Evolutionary conservation across 1,284 basidiomycete genomes (phyloP), one percentile per base, ranked within the genome.

Genomic region (Malassezia globosa): DNA sequence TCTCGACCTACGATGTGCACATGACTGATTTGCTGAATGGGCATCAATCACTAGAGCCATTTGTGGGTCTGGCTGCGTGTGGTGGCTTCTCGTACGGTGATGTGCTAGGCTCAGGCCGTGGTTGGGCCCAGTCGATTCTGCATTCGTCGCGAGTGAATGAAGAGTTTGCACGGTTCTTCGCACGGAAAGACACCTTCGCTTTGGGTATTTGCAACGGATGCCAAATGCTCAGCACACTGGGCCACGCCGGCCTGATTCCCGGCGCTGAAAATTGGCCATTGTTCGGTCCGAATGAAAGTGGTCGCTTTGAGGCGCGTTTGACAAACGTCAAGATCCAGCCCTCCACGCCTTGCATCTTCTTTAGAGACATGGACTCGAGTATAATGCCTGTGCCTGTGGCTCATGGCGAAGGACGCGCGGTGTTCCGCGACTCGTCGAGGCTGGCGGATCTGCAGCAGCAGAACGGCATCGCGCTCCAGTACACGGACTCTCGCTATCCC

Each of bases 11-110:
- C 50, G 94, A 99, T 68, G 86, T 97, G 3, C 92, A 97, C 75
- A 97, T 96, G 92, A 86, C 87, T 16, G 92, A 99, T 72, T 81
- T 99, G 69, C 81, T 97, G 61, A 76, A 76, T 27, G 86, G 87
- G 39, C 68, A 70, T 11, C 74, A 82, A 39, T 77, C 76, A 35
- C 78, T 99, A 18, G 55, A 72, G 5, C 73, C 74, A 39, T 96
- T 96, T 77, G 78, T 80, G 29, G 94, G 94, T 48, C 72, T 97
- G 46, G 92, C 86, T 2, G 92, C 92, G 0, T 96, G 90, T 66
- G 92, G 92, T 51, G 92, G 92, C 5, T 99, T 99, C 78, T 95
- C 90, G 10, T 99, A 95, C 68, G 94, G 92, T 45, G 92, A 97
- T 73, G 92, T 97, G 11, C 80, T 99, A 8, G 92, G 94, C 29